Conservation (phyloP, 2,329 filamentous ascomycete species). For the Stachybotrys elegans region DNA sequence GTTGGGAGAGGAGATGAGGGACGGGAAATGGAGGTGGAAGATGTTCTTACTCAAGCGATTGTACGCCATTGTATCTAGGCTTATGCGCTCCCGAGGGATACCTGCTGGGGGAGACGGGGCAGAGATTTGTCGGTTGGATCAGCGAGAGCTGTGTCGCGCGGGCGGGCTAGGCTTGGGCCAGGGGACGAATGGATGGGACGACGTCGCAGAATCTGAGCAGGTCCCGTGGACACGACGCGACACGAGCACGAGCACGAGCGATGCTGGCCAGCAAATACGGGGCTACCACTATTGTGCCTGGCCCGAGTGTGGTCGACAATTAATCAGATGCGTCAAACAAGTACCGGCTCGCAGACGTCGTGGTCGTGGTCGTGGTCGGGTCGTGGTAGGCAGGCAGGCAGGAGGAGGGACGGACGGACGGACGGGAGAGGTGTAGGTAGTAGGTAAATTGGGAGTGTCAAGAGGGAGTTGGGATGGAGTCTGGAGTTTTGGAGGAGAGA, state of each 20-base stretch:
- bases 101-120: constrained; percentile 1
- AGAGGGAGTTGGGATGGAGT: constrained; percentile 2
- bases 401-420: not conserved
- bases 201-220: not conserved
- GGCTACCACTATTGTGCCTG: too few species aligned
- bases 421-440: not conserved
- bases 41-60: constrained; percentile 63
- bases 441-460: not conserved
- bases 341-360: too few species aligned
- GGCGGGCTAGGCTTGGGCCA: not conserved
- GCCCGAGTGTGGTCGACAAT: too few species aligned
- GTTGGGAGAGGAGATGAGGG: not conserved
- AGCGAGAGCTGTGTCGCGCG: not conserved
- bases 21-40: constrained; percentile 14
- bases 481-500: constrained; percentile 8
- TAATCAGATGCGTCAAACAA: too few species aligned
- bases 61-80: constrained; percentile 57
- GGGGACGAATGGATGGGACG: not conserved
- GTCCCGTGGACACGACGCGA: too few species aligned
- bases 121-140: not conserved
- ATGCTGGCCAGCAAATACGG: too few species aligned
- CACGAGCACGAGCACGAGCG: too few species aligned
- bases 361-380: not conserved
- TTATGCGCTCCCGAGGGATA: constrained; percentile 18
- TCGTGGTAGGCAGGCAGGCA: not conserved